Base-by-base conservation (phyloP, 495 filamentous ascomycete genomes). In the Chlorociboria aeruginascens region DNA sequence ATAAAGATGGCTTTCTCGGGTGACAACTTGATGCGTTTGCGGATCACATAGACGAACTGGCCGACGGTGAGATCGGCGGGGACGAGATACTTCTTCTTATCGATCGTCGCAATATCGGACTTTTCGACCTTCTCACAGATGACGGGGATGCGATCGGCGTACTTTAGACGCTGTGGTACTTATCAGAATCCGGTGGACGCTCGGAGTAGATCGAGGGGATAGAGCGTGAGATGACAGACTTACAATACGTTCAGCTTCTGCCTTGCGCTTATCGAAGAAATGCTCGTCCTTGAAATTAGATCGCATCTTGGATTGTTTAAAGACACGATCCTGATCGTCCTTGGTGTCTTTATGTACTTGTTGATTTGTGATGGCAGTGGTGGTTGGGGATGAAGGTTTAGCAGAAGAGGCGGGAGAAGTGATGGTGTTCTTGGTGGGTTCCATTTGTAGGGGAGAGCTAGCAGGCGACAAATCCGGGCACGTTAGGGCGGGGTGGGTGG, bases 1-100 rank as follows among this genome's bases (percentile, higher is more conserved):
- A 99, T 99, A 77, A 99, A 99, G 74, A 99, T 99, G 56, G 92
- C 92, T 76, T 99, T 99, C 74, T 99, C 92, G 7, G 92, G 92
- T 9, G 89, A 95, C 45, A 99, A 76, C 86, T 99, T 99, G 74
- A 99, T 99, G 57, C 92, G 84, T 77, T 99, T 99, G 65, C 92
- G 88, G 69, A 99, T 99, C 41, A 99, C 92, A 66, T 99, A 99
- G 71, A 99, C 92, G 66, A 99, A 99, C 82, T 99, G 92, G 57
- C 92, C 92, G 35, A 99, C 92, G 46, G 93, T 99, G 56, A 99
- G 81, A 63, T 99, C 92, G 50, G 92, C 87, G 1, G 92, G 92
- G 13, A 99, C 92, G 7, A 99, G 79, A 62, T 99, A 99, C 73
- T 99, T 99, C 81, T 99, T 99, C 82, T 99, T 99, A 74, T 99